A percentile compares a stretch with the other conserved stretches of the same genome.
phyloP scores from a whole-genome alignment of 208 protist genomes.

The Wallacemonas sp. region DNA sequence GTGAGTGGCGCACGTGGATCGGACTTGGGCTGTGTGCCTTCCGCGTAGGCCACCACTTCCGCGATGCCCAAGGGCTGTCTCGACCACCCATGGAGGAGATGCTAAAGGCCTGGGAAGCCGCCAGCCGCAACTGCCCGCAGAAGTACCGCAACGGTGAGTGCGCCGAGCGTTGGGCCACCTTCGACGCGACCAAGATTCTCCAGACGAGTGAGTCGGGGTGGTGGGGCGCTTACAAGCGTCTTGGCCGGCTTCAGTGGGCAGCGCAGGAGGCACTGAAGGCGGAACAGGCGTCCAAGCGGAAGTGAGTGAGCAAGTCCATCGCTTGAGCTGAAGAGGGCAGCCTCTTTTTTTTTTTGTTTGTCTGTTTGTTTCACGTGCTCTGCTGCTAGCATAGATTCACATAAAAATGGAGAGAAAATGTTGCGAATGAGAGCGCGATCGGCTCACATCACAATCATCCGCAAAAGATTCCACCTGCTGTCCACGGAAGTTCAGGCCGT shows the following conservation, averaged over 20 bases:
- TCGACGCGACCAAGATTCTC: slow-evolving; percentile 46
- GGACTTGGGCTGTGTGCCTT: slow-evolving; percentile 70
- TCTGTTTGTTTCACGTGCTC: slow-evolving; percentile 2
- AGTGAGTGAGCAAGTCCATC: not conserved
- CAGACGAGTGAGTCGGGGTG: slow-evolving; percentile 24
- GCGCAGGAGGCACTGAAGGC: slow-evolving; percentile 23
- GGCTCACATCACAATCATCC: no score
- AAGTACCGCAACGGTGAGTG: slow-evolving; percentile 78
- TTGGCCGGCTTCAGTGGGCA: slow-evolving; percentile 53
- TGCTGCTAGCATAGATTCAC: no score
- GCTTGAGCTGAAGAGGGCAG: not conserved
- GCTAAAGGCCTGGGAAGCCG: slow-evolving; percentile 79
- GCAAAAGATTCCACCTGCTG: no score
- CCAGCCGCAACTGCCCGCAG: slow-evolving; percentile 59
- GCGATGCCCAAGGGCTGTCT: slow-evolving; percentile 39
- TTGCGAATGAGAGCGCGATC: no score
- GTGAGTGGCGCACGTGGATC: slow-evolving; percentile 83
- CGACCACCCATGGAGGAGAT: slow-evolving; percentile 80
- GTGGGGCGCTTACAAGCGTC: slow-evolving; percentile 70
- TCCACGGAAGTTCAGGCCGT: no score
- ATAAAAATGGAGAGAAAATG: no score
- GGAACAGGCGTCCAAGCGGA: slow-evolving; percentile 5
- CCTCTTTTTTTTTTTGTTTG: slow-evolving; percentile 11
- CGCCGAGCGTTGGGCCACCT: slow-evolving; percentile 60
- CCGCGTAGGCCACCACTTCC: slow-evolving; percentile 77